Evolutionary conservation across 1,284 basidiomycete genomes (phyloP).

Genomic region (Ceratobasidium sp.): DNA sequence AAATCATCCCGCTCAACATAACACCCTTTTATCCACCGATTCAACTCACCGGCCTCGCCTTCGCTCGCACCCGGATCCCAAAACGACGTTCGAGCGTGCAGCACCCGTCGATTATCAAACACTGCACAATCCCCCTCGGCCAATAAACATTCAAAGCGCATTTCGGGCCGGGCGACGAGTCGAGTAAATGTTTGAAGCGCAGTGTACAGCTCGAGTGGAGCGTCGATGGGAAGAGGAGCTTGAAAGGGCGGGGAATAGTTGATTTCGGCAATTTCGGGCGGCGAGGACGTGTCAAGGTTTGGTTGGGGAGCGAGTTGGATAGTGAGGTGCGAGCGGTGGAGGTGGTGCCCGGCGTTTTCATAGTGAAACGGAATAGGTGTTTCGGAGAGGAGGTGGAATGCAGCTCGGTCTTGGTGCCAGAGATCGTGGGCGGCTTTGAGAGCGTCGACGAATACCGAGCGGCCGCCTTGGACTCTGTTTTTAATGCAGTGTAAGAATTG

Average conservation of each 20-base stretch:
- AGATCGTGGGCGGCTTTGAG: slow-evolving; percentile 73
- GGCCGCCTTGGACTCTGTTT: slow-evolving; percentile 83
- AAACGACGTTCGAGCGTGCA: slow-evolving; percentile 90
- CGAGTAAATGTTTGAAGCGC: slow-evolving; percentile 74
- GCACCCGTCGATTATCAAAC: slow-evolving; percentile 91
- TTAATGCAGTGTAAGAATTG: slow-evolving; percentile 93
- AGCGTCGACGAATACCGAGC: slow-evolving; percentile 90
- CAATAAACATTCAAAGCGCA: slow-evolving; percentile 75
- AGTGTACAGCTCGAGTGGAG: slow-evolving; percentile 68
- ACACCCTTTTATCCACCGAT: slow-evolving; percentile 86
- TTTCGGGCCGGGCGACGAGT: slow-evolving; percentile 66
- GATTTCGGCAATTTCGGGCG: slow-evolving; percentile 65
- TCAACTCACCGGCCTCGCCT: slow-evolving; percentile 62
- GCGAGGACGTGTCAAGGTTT: slow-evolving; percentile 46
- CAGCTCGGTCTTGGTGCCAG: slow-evolving; percentile 61
- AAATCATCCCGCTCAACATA: slow-evolving; percentile 85
- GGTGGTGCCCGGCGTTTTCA: slow-evolving; percentile 88
- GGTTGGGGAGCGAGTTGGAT: slow-evolving; percentile 67
- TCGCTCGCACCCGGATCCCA: slow-evolving; percentile 52
- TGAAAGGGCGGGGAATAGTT: slow-evolving; percentile 98
- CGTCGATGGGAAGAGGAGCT: slow-evolving; percentile 70
- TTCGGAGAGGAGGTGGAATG: slow-evolving; percentile 70
- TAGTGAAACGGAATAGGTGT: slow-evolving; percentile 89
- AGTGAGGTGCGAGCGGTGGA: slow-evolving; percentile 80
- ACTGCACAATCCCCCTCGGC: slow-evolving; percentile 87